These are phyloP conservation scores for Nicotiana otophora DNA, from an alignment of 257 asterid genomes.

Conservation along the genomic window DNA sequence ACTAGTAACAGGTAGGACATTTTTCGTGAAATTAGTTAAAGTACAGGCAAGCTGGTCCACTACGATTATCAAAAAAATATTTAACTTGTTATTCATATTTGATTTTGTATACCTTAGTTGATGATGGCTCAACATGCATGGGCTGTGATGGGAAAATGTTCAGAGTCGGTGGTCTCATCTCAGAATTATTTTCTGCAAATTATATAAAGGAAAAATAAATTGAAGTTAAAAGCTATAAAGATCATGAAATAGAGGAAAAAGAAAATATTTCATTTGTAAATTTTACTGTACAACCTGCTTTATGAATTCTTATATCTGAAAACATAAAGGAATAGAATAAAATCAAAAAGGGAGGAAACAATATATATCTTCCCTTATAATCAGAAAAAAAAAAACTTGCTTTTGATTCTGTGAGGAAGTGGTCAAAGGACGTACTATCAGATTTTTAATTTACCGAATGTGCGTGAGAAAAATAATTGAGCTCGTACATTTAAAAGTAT, in stretches of 20 bases:
- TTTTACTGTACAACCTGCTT: constrained; percentile 36
- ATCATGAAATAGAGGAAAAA: neutral
- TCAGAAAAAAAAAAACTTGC: neutral
- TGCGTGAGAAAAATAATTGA: neutral
- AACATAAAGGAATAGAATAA: constrained; percentile 14
- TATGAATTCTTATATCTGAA: constrained; percentile 2
- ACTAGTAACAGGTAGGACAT: too few relatives aligned
- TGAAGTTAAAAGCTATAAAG: neutral
- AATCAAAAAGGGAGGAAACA: constrained; percentile 2
- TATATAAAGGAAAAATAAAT: neutral
- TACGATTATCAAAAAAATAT: too few relatives aligned
- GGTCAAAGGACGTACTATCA: constrained; percentile 53
- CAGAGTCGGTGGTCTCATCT: constrained; percentile 70
- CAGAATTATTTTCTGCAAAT: constrained; percentile 54
- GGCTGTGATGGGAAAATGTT: constrained; percentile 97
- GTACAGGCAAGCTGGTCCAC: too few relatives aligned
- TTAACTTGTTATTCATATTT: neutral
- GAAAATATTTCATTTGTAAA: constrained; percentile 24
- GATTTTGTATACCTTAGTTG: constrained; percentile 41
- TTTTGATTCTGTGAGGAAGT: constrained; percentile 20
- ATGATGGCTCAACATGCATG: constrained; percentile 76
- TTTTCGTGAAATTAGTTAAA: too few relatives aligned
- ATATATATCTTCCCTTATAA: constrained; percentile 8
- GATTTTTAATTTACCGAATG: constrained; percentile 22
- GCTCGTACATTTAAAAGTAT: too few relatives aligned